phyloP scores from a whole-genome alignment of 2,329 filamentous ascomycete species.

The Fusarium virguliforme region DNA sequence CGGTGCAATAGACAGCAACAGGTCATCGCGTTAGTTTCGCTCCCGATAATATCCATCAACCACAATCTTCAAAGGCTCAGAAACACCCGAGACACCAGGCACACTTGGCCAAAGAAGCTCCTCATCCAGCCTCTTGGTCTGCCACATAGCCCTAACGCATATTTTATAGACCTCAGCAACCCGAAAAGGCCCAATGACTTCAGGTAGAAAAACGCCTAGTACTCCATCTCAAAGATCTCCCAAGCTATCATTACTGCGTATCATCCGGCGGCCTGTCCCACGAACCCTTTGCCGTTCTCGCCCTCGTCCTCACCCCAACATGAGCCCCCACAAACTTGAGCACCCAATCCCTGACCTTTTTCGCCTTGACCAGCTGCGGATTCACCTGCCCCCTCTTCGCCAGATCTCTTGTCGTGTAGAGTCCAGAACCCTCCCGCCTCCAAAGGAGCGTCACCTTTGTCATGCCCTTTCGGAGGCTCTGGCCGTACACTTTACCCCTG shows the following conservation, averaged over 20 bases:
- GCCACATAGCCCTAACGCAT: too few species aligned
- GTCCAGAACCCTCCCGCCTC: conserved; percentile 67
- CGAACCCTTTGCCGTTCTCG: conserved; percentile 42
- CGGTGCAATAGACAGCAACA: too few species aligned
- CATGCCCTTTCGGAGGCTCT: conserved; percentile 81
- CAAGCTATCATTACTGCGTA: conserved; percentile 53
- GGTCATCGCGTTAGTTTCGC: too few species aligned
- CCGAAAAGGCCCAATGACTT: too few species aligned
- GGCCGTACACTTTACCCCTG: conserved; percentile 84
- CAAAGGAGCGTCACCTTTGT: conserved; percentile 79
- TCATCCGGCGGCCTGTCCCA: conserved; percentile 63
- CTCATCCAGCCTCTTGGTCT: too few species aligned
- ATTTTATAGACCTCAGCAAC: too few species aligned
- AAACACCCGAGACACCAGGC: too few species aligned
- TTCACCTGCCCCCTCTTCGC: conserved; percentile 54
- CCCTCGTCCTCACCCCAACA: conserved; percentile 32
- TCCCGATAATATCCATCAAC: too few species aligned
- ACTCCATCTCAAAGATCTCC: too few species aligned
- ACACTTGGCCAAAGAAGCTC: too few species aligned
- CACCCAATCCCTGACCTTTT: conserved; percentile 82
- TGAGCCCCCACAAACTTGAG: conserved; percentile 74
- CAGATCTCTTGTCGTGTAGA: conserved; percentile 71
- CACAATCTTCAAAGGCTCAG: too few species aligned
- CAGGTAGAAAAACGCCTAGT: too few species aligned
- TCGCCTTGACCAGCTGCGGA: conserved; percentile 75